Conservation (phyloP, 495 filamentous ascomycete genomes). For the Neurospora sublineolata region DNA sequence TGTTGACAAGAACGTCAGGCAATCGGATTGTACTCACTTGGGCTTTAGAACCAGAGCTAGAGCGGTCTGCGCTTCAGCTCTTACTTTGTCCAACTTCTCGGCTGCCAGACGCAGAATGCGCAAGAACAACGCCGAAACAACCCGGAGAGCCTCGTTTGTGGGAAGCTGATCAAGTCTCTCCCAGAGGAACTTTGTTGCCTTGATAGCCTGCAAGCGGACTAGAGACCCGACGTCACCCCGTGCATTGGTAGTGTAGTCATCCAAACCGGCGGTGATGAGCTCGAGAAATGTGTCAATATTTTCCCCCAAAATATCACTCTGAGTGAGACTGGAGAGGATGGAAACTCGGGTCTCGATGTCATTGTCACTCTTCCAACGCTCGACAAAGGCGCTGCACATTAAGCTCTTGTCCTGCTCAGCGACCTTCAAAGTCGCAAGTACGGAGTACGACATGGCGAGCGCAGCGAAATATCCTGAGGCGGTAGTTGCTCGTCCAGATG, state of each 20-base stretch:
- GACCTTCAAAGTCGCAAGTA: constrained; percentile 11
- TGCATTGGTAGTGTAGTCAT: constrained; percentile 81
- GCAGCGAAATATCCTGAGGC: constrained; percentile 28
- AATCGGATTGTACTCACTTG: constrained; percentile 16
- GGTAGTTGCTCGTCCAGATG: constrained; percentile 15
- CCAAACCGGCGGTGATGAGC: constrained; percentile 44
- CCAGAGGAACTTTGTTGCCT: constrained; percentile 42
- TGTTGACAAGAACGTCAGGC: not conserved
- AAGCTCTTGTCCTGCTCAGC: constrained; percentile 8
- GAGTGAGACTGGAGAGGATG: constrained; percentile 48
- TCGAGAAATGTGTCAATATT: constrained; percentile 23
- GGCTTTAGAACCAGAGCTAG: constrained; percentile 25
- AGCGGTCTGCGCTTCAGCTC: constrained; percentile 49
- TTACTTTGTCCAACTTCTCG: constrained; percentile 83
- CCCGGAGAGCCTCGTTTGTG: not conserved
- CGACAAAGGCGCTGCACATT: constrained; percentile 20
- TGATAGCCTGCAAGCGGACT: constrained; percentile 66
- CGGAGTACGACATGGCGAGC: constrained; percentile 25
- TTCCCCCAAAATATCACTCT: constrained; percentile 27
- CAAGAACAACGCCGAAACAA: constrained; percentile 24
- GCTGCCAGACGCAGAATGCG: constrained; percentile 57
- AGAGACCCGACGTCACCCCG: constrained; percentile 83
- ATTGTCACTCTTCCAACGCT: constrained; percentile 32
- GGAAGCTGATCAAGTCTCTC: constrained; percentile 8
- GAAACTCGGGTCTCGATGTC: constrained; percentile 48